phyloP scores from a whole-genome alignment of 1,139 yeast species.

The Nakaseomyces nivariensis region DNA sequence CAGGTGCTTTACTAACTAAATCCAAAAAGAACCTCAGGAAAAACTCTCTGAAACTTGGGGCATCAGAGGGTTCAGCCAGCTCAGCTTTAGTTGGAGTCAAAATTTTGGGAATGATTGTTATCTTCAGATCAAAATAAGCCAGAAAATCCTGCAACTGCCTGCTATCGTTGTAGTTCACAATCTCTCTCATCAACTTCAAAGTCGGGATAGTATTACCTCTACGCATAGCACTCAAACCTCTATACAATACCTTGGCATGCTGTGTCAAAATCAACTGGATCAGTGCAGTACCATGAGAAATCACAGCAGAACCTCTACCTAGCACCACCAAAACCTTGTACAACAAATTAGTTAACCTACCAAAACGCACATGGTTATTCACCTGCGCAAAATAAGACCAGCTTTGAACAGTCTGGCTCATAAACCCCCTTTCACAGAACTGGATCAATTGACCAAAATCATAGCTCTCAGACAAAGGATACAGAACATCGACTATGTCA shows the following conservation, averaged over 20 bases:
- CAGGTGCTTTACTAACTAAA: conserved; percentile 40
- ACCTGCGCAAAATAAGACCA: conserved; percentile 60
- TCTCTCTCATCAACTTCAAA: conserved; percentile 43
- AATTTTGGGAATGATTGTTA: conserved; percentile 53
- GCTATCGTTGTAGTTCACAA: conserved; percentile 43
- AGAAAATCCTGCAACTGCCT: conserved; percentile 46
- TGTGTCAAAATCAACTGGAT: conserved; percentile 45
- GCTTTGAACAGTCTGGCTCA: conserved; percentile 35
- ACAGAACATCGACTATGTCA: neutral
- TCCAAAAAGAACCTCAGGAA: conserved; percentile 55
- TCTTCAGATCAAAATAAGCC: conserved; percentile 57
- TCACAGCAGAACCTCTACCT: conserved; percentile 14
- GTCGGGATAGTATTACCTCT: conserved; percentile 55
- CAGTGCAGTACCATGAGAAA: conserved; percentile 31
- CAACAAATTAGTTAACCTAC: conserved; percentile 33
- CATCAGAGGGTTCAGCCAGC: conserved; percentile 25
- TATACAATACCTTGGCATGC: conserved; percentile 54
- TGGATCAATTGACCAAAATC: conserved; percentile 13
- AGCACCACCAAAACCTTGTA: conserved; percentile 15
- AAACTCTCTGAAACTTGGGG: conserved; percentile 19
- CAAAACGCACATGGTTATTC: conserved; percentile 48
- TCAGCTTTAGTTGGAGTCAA: conserved; percentile 45
- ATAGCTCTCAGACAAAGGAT: neutral
- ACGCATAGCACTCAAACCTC: conserved; percentile 53
- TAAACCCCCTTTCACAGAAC: conserved; percentile 31